Conservation (phyloP, 176 grass and related monocot species). For the Lolium rigidum region DNA sequence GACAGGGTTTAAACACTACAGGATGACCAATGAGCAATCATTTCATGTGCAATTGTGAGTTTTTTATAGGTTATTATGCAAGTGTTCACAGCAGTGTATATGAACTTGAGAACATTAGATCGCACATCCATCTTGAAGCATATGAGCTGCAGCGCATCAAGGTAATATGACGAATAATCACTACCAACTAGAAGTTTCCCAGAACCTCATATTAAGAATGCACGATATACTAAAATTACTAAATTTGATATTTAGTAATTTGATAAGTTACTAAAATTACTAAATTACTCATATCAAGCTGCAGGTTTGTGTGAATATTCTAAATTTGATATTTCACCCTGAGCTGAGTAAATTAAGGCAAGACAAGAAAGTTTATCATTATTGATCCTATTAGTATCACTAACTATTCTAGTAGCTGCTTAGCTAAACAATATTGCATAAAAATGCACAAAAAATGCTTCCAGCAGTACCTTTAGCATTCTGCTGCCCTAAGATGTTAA, state of each 20-base stretch:
- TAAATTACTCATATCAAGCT: too few relatives aligned
- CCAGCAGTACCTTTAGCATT: slow-evolving; percentile 31
- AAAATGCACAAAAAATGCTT: background rate
- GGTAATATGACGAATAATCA: background rate
- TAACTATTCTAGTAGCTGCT: background rate
- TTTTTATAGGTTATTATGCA: slow-evolving; percentile 8
- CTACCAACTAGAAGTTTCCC: slow-evolving; percentile 15
- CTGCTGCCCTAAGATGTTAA: slow-evolving; percentile 22
- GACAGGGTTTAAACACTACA: background rate
- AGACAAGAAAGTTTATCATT: background rate
- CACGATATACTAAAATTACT: background rate
- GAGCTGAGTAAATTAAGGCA: slow-evolving; percentile 1
- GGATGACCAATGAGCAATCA: background rate
- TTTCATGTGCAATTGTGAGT: background rate
- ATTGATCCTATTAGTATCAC: slow-evolving; percentile 10
- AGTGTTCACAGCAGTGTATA: background rate
- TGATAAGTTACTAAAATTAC: too few relatives aligned
- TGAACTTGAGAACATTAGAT: background rate
- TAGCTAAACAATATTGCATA: slow-evolving; percentile 8
- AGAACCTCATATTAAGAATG: background rate
- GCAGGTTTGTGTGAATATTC: too few relatives aligned
- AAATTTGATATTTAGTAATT: too few relatives aligned
- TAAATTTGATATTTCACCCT: too few relatives aligned
- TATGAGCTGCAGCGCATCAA: background rate
- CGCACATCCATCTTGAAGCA: background rate